A percentile compares a stretch with the other conserved stretches of the same genome.
Conservation (phyloP, 2,329 filamentous ascomycete species). For the Aspergillus puulaauensis region DNA sequence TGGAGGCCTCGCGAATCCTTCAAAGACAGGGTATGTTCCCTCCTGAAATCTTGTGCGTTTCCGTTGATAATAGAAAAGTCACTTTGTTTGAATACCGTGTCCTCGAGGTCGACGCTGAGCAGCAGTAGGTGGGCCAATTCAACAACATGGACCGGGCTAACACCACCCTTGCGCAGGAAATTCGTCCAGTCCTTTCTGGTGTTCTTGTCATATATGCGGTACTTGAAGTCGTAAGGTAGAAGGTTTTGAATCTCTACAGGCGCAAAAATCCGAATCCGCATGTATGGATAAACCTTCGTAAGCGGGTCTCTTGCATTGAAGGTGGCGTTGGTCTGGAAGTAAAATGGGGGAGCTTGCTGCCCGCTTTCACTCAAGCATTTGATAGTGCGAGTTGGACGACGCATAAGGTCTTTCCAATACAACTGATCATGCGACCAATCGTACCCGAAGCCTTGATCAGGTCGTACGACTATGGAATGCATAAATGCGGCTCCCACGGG, state of each 20-base stretch:
- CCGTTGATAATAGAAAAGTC: slow-evolving; percentile 98
- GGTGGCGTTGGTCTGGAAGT: slow-evolving; percentile 89
- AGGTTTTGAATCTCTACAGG: slow-evolving; percentile 94
- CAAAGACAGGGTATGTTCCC: slow-evolving; percentile 74
- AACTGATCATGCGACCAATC: slow-evolving; percentile 87
- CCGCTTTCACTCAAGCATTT: slow-evolving; percentile 84
- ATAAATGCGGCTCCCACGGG: slow-evolving; percentile 90
- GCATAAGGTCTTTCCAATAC: slow-evolving; percentile 90
- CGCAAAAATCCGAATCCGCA: slow-evolving; percentile 87
- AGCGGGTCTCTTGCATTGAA: slow-evolving; percentile 83
- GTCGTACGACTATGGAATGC: slow-evolving; percentile 82
- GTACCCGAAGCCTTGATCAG: slow-evolving; percentile 95
- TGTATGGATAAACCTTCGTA: slow-evolving; percentile 84
- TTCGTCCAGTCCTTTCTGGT: slow-evolving; percentile 99
- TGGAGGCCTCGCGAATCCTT: slow-evolving; percentile 82
- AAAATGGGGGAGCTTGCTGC: slow-evolving; percentile 77
- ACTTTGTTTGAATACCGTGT: slow-evolving; percentile 89
- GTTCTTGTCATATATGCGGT: slow-evolving; percentile 97
- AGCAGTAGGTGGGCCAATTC: slow-evolving; percentile 91
- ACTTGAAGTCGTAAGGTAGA: slow-evolving; percentile 97
- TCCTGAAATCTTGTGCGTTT: slow-evolving; percentile 80
- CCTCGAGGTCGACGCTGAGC: slow-evolving; percentile 93
- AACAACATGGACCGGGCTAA: slow-evolving; percentile 95
- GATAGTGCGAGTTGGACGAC: slow-evolving; percentile 79
- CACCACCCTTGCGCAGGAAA: slow-evolving; percentile 91